These are phyloP conservation scores for Chalciporus pseudorubinellus DNA, from an alignment of 768 basidiomycete genomes.

Conservation along the genomic window DNA sequence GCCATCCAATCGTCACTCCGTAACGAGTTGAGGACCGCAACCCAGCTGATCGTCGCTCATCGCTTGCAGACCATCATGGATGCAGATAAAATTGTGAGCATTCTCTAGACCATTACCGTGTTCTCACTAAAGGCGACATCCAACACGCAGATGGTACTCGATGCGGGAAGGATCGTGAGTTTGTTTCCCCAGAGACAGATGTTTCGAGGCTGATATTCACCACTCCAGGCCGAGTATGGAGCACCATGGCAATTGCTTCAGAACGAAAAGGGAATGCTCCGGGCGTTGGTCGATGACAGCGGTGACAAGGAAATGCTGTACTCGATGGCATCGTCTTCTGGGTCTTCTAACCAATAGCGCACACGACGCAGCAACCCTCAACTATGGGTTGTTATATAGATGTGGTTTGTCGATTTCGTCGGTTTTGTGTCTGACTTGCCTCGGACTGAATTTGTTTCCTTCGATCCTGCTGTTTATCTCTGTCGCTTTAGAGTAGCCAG, in stretches of 20 bases:
- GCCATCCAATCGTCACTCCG: constrained; percentile 58
- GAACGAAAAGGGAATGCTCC: constrained; percentile 50
- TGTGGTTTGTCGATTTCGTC: no score
- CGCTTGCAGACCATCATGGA: constrained; percentile 61
- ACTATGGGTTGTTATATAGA: no score
- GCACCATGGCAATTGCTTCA: constrained; percentile 47
- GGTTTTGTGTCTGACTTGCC: no score
- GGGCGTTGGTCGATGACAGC: constrained; percentile 56
- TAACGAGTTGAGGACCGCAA: constrained; percentile 42
- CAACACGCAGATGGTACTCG: constrained; percentile 40
- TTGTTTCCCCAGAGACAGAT: background rate
- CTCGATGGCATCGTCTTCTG: constrained; percentile 30
- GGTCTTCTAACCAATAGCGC: no score
- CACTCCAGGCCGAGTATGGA: constrained; percentile 42
- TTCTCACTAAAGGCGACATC: no score
- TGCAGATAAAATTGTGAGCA: constrained; percentile 53
- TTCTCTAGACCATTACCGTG: background rate
- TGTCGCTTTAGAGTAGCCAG: no score
- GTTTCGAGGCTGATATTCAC: no score
- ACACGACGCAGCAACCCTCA: no score
- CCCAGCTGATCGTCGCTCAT: constrained; percentile 61
- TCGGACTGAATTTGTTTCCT: no score
- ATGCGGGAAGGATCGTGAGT: constrained; percentile 40
- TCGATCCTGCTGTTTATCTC: no score
- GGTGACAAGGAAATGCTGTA: constrained; percentile 50